Percentiles rank a stretch among this genome's conserved stretches.
phyloP scores from a whole-genome alignment of 2,329 filamentous ascomycete species.

The Alternaria sp. region DNA sequence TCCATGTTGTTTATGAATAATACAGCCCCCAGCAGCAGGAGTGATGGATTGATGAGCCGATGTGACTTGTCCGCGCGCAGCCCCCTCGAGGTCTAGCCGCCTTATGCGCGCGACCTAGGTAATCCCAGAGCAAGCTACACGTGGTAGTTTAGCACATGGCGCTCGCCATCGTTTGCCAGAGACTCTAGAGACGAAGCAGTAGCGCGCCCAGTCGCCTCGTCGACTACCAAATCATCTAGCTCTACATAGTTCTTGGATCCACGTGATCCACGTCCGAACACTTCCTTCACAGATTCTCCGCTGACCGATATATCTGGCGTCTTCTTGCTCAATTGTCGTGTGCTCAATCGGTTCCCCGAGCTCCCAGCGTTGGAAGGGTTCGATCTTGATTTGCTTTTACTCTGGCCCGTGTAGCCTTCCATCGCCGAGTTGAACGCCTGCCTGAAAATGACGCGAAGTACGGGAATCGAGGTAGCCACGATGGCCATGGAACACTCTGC shows the following conservation, averaged over 20 bases:
- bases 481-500: slow-evolving; percentile 18
- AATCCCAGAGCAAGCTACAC: not conserved
- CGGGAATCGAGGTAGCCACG: slow-evolving; percentile 17
- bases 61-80: not conserved
- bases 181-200: not conserved
- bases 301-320: not conserved
- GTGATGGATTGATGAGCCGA: not conserved
- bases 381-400: slow-evolving; percentile 1
- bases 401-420: slow-evolving; percentile 6
- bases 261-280: slow-evolving; percentile 1
- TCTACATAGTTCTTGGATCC: slow-evolving; percentile 3
- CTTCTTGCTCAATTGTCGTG: slow-evolving; percentile 1
- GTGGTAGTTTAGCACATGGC: not conserved
- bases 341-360: slow-evolving; percentile 3
- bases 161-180: slow-evolving; percentile 1
- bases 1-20: not conserved
- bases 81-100: not conserved
- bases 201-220: slow-evolving; percentile 1
- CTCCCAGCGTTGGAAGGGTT: slow-evolving; percentile 4
- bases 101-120: not conserved
- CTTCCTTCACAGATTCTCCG: slow-evolving; percentile 2
- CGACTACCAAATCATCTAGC: slow-evolving; percentile 7
- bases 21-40: not conserved
- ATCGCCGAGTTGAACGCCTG: slow-evolving; percentile 13
- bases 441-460: slow-evolving; percentile 19